phyloP scores from a whole-genome alignment of 345 rosid species.

The Erodium maritimum region DNA sequence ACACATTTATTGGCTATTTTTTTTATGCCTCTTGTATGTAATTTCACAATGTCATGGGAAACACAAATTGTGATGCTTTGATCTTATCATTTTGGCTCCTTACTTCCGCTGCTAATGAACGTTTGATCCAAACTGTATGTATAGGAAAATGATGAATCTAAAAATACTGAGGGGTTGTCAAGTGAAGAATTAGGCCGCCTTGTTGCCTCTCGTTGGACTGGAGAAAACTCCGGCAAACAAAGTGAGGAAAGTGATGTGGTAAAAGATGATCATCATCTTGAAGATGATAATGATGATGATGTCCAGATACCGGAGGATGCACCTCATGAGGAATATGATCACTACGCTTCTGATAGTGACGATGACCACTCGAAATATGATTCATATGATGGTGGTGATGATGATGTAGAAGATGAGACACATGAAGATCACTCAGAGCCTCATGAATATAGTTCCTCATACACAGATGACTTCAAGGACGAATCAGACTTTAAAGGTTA shows the following conservation, averaged over 20 bases:
- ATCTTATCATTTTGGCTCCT: background rate
- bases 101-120: background rate
- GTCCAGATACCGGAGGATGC: slow-evolving; percentile 34
- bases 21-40: no score
- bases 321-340: slow-evolving; percentile 46
- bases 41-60: background rate
- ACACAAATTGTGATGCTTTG: background rate
- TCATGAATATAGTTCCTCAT: background rate
- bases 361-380: slow-evolving; percentile 9
- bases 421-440: background rate
- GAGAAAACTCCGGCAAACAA: slow-evolving; percentile 48
- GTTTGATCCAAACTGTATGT: slow-evolving; percentile 1
- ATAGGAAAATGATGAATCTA: slow-evolving; percentile 38
- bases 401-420: background rate
- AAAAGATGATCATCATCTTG: slow-evolving; percentile 24
- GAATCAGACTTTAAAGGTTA: background rate
- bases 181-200: slow-evolving; percentile 88
- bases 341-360: slow-evolving; percentile 60
- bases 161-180: slow-evolving; percentile 46
- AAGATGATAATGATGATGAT: background rate
- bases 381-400: background rate
- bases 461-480: background rate
- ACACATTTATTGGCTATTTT: background rate
- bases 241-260: slow-evolving; percentile 16
- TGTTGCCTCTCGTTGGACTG: slow-evolving; percentile 98